Percentiles rank a stretch among this genome's conserved stretches.
Conservation (phyloP, 148 eudicot species). For the Rhododendron williamsianum region DNA sequence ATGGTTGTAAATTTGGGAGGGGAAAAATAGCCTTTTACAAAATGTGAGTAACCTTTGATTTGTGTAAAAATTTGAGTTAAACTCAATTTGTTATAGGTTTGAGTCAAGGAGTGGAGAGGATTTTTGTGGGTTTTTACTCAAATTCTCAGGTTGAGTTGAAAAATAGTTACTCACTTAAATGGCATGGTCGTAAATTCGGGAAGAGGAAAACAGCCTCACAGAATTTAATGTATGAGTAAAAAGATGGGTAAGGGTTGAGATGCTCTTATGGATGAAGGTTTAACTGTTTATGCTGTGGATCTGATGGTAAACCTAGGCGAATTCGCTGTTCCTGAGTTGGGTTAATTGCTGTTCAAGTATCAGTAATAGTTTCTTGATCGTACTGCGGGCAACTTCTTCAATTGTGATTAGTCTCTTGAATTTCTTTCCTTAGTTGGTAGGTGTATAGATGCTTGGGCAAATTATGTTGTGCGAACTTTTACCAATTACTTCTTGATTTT, state of each 20-base stretch:
- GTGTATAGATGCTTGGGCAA: neutral
- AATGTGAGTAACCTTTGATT: neutral
- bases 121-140: neutral
- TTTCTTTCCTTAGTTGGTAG: neutral
- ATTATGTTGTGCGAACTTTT: neutral
- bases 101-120: neutral
- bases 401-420: neutral
- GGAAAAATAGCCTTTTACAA: neutral
- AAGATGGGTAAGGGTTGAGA: neutral
- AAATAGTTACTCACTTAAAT: neutral
- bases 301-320: neutral
- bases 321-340: neutral
- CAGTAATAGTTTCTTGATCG: neutral
- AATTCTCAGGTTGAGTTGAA: neutral
- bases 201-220: neutral
- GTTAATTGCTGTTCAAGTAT: neutral
- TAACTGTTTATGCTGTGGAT: neutral
- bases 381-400: neutral
- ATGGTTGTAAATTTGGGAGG: neutral
- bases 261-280: neutral
- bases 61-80: neutral
- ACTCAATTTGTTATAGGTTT: neutral
- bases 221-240: neutral
- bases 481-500: neutral
- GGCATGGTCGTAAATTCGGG: neutral